Percentiles rank a stretch among this genome's conserved stretches.
Conservation (phyloP, 1,284 basidiomycete species). For the Marasmius fiardii region DNA sequence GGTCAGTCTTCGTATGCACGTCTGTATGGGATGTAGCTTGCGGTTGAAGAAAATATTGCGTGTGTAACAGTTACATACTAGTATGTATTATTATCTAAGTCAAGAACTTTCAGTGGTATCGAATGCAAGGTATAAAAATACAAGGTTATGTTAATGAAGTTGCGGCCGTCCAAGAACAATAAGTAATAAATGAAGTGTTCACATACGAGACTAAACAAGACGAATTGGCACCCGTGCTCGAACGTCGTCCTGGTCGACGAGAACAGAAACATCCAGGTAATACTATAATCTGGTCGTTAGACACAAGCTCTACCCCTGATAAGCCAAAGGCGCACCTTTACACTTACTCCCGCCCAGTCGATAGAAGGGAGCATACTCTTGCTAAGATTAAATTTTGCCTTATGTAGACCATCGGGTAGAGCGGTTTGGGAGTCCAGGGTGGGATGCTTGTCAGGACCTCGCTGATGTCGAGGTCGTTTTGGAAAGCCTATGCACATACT, state of each 20-base stretch:
- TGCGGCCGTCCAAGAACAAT: not conserved
- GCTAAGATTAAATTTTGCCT: conserved; percentile 49
- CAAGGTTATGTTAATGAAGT: too few relatives aligned
- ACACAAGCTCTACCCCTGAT: not conserved
- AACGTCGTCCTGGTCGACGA: conserved; percentile 57
- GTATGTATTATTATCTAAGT: too few relatives aligned
- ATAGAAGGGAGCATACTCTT: conserved; percentile 61
- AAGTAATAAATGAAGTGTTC: not conserved
- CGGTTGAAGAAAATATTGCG: too few relatives aligned
- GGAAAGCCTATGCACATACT: conserved; percentile 63
- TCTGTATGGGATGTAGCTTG: too few relatives aligned
- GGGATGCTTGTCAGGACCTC: conserved; percentile 36
- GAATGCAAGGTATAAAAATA: too few relatives aligned
- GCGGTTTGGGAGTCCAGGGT: conserved; percentile 41
- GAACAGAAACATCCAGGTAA: conserved; percentile 64
- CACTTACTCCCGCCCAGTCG: conserved; percentile 60
- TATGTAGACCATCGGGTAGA: conserved; percentile 65
- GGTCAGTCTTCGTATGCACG: too few relatives aligned
- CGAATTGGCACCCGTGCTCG: conserved; percentile 58
- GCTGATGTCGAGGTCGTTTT: conserved; percentile 53
- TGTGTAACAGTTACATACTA: too few relatives aligned
- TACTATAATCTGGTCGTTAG: conserved; percentile 42
- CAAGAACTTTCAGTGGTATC: too few relatives aligned
- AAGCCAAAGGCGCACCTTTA: conserved; percentile 47
- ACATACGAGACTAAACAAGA: conserved; percentile 36